Base-by-base conservation (phyloP, 805 yeast genomes). In the Pichia cephalocereana region DNA sequence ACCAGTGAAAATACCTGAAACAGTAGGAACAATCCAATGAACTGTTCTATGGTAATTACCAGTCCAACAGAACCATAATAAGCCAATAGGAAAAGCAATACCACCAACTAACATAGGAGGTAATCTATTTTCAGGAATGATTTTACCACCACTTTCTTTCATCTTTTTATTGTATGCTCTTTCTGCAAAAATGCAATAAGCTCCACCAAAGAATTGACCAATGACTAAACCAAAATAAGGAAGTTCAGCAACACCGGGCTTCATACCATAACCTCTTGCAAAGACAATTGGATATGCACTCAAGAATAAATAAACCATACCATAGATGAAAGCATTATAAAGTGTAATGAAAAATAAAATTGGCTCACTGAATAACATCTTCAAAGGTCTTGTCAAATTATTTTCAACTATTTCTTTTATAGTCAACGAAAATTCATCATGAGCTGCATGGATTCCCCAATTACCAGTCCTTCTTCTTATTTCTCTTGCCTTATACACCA, bases 11-110 rank as follows among this genome's bases (percentile, higher is more conserved):
- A 76, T 51, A 53, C 86, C 83, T 30, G 86, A 79, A 30, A 78
- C 66, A 2, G 84, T 75, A 39, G 95, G 93, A n/a, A 77, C 86
- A 57, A 80, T 82, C 91, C 91, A 89, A 61, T 83, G 96, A 38
- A 86, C 77, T 1, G 66, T 65, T 36, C 81, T 65, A 44, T 77
- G 82, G 65, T 81, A 89, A 53, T 78, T 75, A 61, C 96, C 96
- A 10, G 91, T 70, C 96, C 96, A 89, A 49, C 86, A 78, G 63
- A 89, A 72, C 96, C 96, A 85, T 58, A 88, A 72, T 52, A 88
- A 69, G 46, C 96, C 96, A 46, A 79, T 70, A 30, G 95, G 83
- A 70, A 89, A 86, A 9, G 75, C 61, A 46, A 86, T 54, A 26
- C 82, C 80, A 32, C 95, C 90, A 40, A 75, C 65, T 66, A 86